Percentiles rank a stretch among this genome's conserved stretches.
Conservation (phyloP, 2,329 filamentous ascomycete species). For the Fusarium redolens region DNA sequence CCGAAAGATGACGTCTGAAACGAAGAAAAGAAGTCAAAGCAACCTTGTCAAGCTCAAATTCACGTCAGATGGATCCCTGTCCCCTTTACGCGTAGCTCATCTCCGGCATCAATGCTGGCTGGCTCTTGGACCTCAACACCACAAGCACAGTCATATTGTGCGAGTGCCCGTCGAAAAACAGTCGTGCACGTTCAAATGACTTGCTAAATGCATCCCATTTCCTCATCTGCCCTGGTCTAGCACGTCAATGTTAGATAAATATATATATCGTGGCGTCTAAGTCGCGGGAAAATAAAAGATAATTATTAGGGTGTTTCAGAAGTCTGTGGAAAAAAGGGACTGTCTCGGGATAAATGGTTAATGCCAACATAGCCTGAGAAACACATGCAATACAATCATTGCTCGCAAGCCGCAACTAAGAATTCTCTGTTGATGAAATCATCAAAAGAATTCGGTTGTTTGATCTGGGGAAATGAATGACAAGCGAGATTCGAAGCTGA, state of each 20-base stretch:
- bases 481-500: constrained; percentile 30
- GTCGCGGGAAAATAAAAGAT: constrained; percentile 13
- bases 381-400: not conserved
- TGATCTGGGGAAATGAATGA: constrained; percentile 11
- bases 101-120: constrained; percentile 43
- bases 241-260: not conserved
- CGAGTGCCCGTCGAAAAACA: not conserved
- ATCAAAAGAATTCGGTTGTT: not conserved
- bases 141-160: not conserved
- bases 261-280: constrained; percentile 6
- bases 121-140: constrained; percentile 6
- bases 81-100: constrained; percentile 40
- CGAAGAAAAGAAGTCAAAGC: constrained; percentile 23
- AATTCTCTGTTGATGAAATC: not conserved
- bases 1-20: constrained; percentile 46
- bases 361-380: not conserved
- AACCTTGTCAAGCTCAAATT: constrained; percentile 45
- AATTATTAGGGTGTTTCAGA: constrained; percentile 43
- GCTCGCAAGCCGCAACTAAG: not conserved
- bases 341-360: constrained; percentile 26
- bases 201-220: not conserved
- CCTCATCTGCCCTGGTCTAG: not conserved
- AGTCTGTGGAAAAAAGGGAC: constrained; percentile 5
- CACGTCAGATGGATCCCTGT: constrained; percentile 46
- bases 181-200: not conserved